Conservation (phyloP, 2,329 filamentous ascomycete genomes). For the Nannizziopsis barbatae region DNA sequence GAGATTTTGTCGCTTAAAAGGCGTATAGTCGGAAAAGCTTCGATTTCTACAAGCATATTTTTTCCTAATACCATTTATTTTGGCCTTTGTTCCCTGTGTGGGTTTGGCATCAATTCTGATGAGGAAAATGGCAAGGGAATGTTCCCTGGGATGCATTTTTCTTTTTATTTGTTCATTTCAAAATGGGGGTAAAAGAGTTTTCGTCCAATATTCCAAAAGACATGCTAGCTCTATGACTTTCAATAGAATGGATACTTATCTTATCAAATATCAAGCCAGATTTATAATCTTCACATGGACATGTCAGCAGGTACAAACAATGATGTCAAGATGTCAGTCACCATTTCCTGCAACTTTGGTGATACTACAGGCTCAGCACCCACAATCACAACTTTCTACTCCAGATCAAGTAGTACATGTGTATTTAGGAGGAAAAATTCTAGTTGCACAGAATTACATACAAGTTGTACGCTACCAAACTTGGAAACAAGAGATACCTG, state of each 20-base stretch:
- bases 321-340: background rate
- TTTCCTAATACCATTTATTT: background rate
- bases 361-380: too few relatives aligned
- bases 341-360: too few relatives aligned
- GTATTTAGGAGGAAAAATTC: too few relatives aligned
- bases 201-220: background rate
- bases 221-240: background rate
- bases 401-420: too few relatives aligned
- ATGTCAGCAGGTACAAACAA: constrained; percentile 3
- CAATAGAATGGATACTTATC: constrained; percentile 3
- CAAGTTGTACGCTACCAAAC: too few relatives aligned
- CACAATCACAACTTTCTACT: too few relatives aligned
- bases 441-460: too few relatives aligned
- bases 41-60: background rate
- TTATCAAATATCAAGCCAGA: background rate
- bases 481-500: too few relatives aligned
- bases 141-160: background rate
- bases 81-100: background rate
- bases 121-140: too few relatives aligned
- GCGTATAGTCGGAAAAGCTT: background rate
- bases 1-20: background rate
- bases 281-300: background rate
- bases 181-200: too few relatives aligned
- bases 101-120: background rate
- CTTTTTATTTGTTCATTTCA: background rate